phyloP scores from a whole-genome alignment of 2,329 filamentous ascomycete genomes.

The Sporothrix luriei region DNA sequence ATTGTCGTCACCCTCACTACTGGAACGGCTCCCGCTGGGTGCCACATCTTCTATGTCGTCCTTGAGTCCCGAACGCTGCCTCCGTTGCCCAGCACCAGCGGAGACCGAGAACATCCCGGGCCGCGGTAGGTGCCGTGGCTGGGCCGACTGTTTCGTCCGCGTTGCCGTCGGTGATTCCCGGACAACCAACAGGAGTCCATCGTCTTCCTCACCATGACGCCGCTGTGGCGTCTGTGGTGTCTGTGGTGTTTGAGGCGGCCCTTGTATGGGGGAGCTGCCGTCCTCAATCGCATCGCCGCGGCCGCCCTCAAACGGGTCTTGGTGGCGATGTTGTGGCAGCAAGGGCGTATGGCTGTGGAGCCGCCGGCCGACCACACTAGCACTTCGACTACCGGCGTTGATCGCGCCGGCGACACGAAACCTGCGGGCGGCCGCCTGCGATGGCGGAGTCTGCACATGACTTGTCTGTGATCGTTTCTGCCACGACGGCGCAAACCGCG shows the following conservation, averaged over 20 bases:
- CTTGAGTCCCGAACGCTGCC: neutral
- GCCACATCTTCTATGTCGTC: conserved; percentile 33
- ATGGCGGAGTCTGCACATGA: neutral
- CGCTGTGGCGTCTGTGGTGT: neutral
- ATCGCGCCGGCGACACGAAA: neutral
- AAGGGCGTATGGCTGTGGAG: neutral
- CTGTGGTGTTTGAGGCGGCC: neutral
- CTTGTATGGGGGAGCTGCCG: conserved; percentile 26
- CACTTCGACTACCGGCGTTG: neutral
- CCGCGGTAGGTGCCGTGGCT: neutral
- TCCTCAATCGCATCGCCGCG: conserved; percentile 33
- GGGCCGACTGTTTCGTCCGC: neutral
- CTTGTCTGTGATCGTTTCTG: neutral
- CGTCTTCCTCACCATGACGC: neutral
- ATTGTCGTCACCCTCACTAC: neutral
- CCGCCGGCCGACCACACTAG: neutral
- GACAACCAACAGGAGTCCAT: neutral
- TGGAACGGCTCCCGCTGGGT: neutral
- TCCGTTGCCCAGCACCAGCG: conserved; percentile 2
- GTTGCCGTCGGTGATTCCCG: conserved; percentile 5
- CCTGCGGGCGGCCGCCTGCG: conserved; percentile 1
- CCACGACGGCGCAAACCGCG: conserved; percentile 31
- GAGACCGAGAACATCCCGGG: neutral
- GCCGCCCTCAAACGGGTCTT: neutral
- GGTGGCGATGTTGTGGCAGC: neutral